Evolutionary conservation across 441 rosid genomes (phyloP).

Genomic region (Eutrema salsugineum): DNA sequence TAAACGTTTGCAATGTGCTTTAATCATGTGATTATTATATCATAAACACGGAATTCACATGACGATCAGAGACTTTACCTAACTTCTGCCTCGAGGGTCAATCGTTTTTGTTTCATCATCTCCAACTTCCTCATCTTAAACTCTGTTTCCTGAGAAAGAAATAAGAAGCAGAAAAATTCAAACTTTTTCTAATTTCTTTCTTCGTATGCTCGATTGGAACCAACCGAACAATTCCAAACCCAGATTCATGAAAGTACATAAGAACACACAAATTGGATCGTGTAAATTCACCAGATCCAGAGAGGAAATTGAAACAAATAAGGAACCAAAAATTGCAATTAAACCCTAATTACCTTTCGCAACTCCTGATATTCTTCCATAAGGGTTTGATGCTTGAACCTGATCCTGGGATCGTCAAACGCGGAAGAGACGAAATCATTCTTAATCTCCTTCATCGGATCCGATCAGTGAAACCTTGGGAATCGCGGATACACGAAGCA

Average conservation of each 20-base stretch:
- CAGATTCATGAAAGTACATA: not conserved
- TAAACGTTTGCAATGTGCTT: not conserved
- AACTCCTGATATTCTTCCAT: conserved; percentile 67
- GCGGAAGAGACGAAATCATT: conserved; percentile 26
- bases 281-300: conserved; percentile 35
- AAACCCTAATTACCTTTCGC: conserved; percentile 47
- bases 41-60: not conserved
- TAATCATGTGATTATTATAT: not conserved
- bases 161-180: not conserved
- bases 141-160: conserved; percentile 56
- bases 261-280: conserved; percentile 10
- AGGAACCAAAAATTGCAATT: not conserved
- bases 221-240: conserved; percentile 12
- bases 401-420: conserved; percentile 43
- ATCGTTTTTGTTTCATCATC: conserved; percentile 50
- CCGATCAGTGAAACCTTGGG: not conserved
- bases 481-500: not conserved
- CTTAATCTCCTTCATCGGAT: conserved; percentile 53
- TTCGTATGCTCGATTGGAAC: not conserved
- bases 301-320: conserved; percentile 6
- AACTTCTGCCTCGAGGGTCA: conserved; percentile 67
- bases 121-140: conserved; percentile 45
- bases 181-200: not conserved
- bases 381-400: conserved; percentile 56
- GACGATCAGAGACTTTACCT: conserved; percentile 42